phyloP scores from a whole-genome alignment of 1,139 yeast genomes.

The Candida smagusa region DNA sequence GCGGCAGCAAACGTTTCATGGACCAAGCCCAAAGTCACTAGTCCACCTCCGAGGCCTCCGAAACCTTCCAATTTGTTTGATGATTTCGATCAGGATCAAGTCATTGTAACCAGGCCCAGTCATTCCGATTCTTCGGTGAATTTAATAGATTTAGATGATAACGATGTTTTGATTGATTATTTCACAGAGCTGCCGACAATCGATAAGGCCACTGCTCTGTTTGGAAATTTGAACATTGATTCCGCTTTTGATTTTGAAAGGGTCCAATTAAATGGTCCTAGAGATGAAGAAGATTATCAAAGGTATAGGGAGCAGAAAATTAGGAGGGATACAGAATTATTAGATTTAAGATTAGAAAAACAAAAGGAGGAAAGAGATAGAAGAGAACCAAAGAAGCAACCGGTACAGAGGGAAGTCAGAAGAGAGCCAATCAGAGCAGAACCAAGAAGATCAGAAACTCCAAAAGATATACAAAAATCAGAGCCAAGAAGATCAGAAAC shows the following conservation, averaged over 20 bases:
- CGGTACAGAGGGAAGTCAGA: not conserved
- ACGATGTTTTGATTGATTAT: conserved; percentile 12
- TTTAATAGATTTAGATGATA: conserved; percentile 34
- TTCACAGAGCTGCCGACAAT: conserved; percentile 6
- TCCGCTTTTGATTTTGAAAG: not conserved
- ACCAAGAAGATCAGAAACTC: not conserved
- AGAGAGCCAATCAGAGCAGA: not conserved
- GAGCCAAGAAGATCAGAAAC: not conserved
- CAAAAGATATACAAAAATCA: not conserved
- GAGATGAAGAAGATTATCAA: no score
- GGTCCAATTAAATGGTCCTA: no score
- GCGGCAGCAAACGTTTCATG: conserved; percentile 43
- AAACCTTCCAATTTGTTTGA: conserved; percentile 28
- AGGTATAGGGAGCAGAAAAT: no score
- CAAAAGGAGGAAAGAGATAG: not conserved
- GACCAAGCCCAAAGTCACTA: conserved; percentile 34
- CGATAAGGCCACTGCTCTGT: conserved; percentile 1
- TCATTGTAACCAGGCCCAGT: conserved; percentile 23
- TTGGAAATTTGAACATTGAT: conserved; percentile 1
- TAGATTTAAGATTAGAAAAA: not conserved
- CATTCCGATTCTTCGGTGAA: conserved; percentile 16
- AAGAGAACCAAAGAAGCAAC: not conserved
- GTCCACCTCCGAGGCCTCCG: conserved; percentile 18
- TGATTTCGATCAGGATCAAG: conserved; percentile 47
- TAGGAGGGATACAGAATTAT: no score